Base-by-base conservation (phyloP, 495 filamentous ascomycete species). In the Hypoxylon cercidicola region DNA sequence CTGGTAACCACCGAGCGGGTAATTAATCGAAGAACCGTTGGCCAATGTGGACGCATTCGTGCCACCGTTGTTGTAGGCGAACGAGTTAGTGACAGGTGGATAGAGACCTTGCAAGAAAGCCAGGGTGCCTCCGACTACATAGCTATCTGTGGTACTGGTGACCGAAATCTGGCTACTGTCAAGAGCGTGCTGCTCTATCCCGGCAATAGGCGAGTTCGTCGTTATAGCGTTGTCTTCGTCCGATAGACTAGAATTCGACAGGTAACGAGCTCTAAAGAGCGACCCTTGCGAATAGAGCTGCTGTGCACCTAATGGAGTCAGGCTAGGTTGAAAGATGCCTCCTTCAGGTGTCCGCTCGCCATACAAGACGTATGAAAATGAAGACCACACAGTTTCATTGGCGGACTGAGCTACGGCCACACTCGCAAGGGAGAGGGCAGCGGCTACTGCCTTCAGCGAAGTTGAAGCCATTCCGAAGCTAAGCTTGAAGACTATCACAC, bases 61-160 rank as follows among this genome's bases (percentile, higher is more conserved):
- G 49, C 78, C 78, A 10, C 72, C 76, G 21, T 70, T 70, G 13
- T 55, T 50, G 20, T 58, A 56, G 8, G 64, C 58, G 34, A 74
- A 78, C 1, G 48, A 41, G 19, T 69, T 48, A 6, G 56, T 68
- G 4, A 66, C 62, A 1, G 77, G 78, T 1, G 79, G 78, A 32
- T 81, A 81, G 23, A 82, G 71, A 0, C 79, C 79, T 50, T 82
- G 79, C 41, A 78, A 40, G 47, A 81, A 78, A 11, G 78, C 77
- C 18, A 73, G 20, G 35, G 78, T 77, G 25, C 75, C 66, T 37
- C 62, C 72, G 7, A 69, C 62, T 28, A 72, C 67, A 45, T 68
- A 77, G 11, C 65, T 49, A 19, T 80, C 74, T 0, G 74, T 72
- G 48, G 55, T 72, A 30, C 78, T 71, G 43, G 62, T 48, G 47